A percentile compares a stretch with the other conserved stretches of the same genome.
phyloP scores from a whole-genome alignment of 768 basidiomycete species.

The Postia placenta region DNA sequence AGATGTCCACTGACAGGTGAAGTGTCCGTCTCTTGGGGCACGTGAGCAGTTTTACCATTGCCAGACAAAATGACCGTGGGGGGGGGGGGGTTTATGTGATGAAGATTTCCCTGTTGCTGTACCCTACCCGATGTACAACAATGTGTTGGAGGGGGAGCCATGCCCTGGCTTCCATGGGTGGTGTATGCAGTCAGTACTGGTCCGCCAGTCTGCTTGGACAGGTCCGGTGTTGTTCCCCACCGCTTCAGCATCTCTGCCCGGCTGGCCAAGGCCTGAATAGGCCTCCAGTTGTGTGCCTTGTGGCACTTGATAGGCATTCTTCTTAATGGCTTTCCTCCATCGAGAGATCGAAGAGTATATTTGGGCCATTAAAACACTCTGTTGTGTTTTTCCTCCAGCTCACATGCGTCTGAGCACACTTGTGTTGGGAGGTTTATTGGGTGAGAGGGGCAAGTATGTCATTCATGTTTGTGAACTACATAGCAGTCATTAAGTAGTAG shows the following conservation, averaged over 20 bases:
- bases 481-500: too few species aligned
- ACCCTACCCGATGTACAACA: not conserved
- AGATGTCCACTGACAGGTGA: not conserved
- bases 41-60: not conserved
- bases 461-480: too few species aligned
- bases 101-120: not conserved
- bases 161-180: not conserved
- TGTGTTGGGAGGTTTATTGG: too few species aligned
- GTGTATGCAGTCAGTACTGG: not conserved
- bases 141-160: not conserved
- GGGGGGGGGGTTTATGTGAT: not conserved
- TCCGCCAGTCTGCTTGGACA: not conserved
- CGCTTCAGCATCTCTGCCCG: not conserved
- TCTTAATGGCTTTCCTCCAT: conserved; percentile 1
- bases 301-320: not conserved
- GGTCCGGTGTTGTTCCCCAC: not conserved
- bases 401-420: too few species aligned
- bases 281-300: not conserved
- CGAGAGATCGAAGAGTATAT: conserved; percentile 2
- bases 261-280: not conserved
- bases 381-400: too few species aligned
- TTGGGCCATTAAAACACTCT: not conserved
- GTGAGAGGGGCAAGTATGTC: too few species aligned
- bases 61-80: not conserved
- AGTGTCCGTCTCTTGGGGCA: not conserved